Evolutionary conservation across 169 alveolate genomes (phyloP).

Genomic region (Besnoitia besnoiti): DNA sequence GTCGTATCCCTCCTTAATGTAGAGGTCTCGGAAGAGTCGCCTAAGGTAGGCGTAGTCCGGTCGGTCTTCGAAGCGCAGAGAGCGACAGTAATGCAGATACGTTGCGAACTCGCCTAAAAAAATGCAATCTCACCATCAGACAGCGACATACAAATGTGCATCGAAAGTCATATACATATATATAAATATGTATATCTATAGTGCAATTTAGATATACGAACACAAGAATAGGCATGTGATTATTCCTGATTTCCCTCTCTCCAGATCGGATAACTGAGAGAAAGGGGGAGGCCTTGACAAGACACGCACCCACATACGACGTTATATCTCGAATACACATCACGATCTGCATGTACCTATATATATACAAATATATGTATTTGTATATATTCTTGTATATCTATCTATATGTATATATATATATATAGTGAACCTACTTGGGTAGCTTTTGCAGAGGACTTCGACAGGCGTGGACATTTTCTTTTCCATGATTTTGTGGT

Average conservation of each 20-base stretch:
- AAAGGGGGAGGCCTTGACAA: too few relatives aligned
- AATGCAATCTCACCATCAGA: not conserved
- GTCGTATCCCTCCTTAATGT: slow-evolving; percentile 87
- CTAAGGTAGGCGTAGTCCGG: slow-evolving; percentile 91
- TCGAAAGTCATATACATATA: not conserved
- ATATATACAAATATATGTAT: too few relatives aligned
- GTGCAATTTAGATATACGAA: not conserved
- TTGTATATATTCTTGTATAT: too few relatives aligned
- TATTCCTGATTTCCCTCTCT: too few relatives aligned
- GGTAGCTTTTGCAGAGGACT: slow-evolving; percentile 76
- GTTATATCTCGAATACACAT: too few relatives aligned
- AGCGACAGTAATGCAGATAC: slow-evolving; percentile 81
- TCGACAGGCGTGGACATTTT: slow-evolving; percentile 97
- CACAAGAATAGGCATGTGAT: not conserved
- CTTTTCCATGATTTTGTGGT: slow-evolving; percentile 97
- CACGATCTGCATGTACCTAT: too few relatives aligned
- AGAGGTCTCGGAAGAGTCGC: slow-evolving; percentile 94
- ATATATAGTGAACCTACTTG: slow-evolving; percentile 59
- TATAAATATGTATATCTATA: too few relatives aligned
- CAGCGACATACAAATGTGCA: not conserved
- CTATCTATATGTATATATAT: too few relatives aligned
- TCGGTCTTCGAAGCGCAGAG: slow-evolving; percentile 84
- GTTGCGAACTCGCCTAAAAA: slow-evolving; percentile 78
- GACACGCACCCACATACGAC: too few relatives aligned
- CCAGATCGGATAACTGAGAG: too few relatives aligned